Base-by-base conservation (phyloP, 2,329 filamentous ascomycete species). In the Fusarium hostae region DNA sequence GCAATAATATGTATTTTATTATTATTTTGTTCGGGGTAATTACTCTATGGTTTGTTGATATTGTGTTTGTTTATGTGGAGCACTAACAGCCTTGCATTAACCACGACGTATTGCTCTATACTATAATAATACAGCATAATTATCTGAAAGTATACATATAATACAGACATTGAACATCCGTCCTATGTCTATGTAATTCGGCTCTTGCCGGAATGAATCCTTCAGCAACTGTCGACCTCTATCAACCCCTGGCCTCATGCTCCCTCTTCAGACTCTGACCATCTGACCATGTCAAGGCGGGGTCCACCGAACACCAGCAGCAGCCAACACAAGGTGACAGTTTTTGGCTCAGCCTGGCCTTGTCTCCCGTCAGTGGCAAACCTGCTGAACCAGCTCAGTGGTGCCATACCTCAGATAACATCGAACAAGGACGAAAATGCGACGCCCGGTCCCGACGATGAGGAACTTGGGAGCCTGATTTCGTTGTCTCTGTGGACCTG, bases 351-450 rank as follows among this genome's bases (percentile, higher is more conserved):
- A 57, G 45, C 57, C 41, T 52, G 32, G 22, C 22, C 13, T 39
- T 52, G 48, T 52, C 48, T 52, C 32, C 32, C 58, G 32, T 32
- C 40, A 47, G 43, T 63, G 56, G 32, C 37, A 68, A 68, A 58
- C 65, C 64, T 68, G 65, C n/a, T 63, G 28, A 44, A 63, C 64
- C 64, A 22, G 13, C 39, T 24, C 35, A 18, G 70, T 72, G 70
- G 70, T 73, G 70, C 70, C 70, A 72, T 72, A 72, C 70, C 70
- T 70, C 70, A 56, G 70, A 63, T 57, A 41, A 54, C 47, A 73
- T 73, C 66, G 66, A 68, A 72, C 68, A 72, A 72, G 64, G 59
- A 59, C 68, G 68, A 70, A 26, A 62, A 65, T 44, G 41, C 28
- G 26, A 48, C 63, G 67, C 63, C 40, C 37, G 48, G 28, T 72